Evolutionary conservation across 176 grass and related monocot species (phyloP).

Genomic region (Triticum timopheevii): DNA sequence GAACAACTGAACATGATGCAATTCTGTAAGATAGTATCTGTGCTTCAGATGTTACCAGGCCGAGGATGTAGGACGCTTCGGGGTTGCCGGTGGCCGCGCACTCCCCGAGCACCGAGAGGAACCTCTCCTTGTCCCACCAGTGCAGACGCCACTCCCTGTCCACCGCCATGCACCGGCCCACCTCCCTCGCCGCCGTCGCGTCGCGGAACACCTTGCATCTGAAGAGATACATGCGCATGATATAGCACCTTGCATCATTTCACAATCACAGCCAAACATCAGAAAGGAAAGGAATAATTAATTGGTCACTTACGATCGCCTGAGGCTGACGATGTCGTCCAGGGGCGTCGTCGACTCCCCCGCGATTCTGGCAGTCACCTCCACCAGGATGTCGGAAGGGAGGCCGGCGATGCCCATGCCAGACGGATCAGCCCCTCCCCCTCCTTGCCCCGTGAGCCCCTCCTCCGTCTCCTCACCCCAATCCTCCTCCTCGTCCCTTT

Average conservation of each 20-base stretch:
- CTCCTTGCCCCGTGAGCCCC: not conserved
- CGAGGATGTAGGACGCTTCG: constrained; percentile 41
- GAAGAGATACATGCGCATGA: not conserved
- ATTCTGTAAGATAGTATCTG: not conserved
- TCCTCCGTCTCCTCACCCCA: not conserved
- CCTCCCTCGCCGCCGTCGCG: constrained; percentile 22
- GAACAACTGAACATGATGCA: not conserved
- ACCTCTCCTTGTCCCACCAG: constrained; percentile 50
- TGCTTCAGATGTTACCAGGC: constrained; percentile 22
- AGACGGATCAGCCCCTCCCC: not conserved
- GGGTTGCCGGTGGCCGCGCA: constrained; percentile 44
- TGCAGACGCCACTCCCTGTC: constrained; percentile 41
- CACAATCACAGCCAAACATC: not conserved
- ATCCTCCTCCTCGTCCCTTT: not conserved
- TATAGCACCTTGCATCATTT: not conserved
- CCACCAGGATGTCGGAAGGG: constrained; percentile 38
- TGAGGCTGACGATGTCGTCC: constrained; percentile 26
- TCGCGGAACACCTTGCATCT: constrained; percentile 45
- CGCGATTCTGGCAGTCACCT: constrained; percentile 32
- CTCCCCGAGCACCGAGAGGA: constrained; percentile 29
- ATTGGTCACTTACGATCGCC: constrained; percentile 36
- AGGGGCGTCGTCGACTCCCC: constrained; percentile 26
- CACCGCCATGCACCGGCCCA: constrained; percentile 41
- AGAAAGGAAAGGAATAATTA: not conserved
- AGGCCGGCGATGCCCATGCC: constrained; percentile 28